Conservation (phyloP, 1,284 basidiomycete genomes). For the Trametes hirsuta region DNA sequence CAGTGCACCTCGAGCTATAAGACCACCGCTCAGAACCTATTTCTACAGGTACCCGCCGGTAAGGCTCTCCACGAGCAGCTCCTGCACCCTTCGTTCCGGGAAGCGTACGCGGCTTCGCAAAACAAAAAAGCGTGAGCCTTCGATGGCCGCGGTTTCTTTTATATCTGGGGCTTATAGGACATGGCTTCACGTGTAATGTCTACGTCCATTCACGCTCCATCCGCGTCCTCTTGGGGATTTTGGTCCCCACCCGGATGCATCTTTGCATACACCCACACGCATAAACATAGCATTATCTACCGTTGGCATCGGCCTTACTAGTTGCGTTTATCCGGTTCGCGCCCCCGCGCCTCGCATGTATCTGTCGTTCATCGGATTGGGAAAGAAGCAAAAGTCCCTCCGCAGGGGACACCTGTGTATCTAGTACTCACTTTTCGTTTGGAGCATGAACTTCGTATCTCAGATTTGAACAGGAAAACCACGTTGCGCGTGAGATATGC, state of each 20-base stretch:
- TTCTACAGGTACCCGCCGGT: constrained; percentile 74
- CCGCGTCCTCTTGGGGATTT: background rate
- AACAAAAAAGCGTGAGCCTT: constrained; percentile 26
- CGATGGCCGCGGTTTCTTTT: background rate
- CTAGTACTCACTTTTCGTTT: constrained; percentile 13
- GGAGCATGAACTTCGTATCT: background rate
- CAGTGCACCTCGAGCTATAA: background rate
- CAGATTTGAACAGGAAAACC: background rate
- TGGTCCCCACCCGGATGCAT: background rate
- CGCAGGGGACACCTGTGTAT: constrained; percentile 15
- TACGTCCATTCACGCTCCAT: background rate
- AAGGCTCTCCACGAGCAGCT: constrained; percentile 92
- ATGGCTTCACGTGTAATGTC: background rate
- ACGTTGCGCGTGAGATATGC: background rate
- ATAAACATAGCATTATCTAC: background rate
- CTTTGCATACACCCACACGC: background rate
- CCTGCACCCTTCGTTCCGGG: constrained; percentile 48
- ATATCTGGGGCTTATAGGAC: background rate
- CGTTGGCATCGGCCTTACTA: background rate
- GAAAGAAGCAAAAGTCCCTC: constrained; percentile 21
- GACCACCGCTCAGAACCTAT: constrained; percentile 27
- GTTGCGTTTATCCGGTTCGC: background rate
- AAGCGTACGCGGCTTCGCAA: constrained; percentile 27
- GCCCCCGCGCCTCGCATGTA: constrained; percentile 10
- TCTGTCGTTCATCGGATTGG: constrained; percentile 15